These are phyloP conservation scores for Pestalotiopsis sp. DNA, from an alignment of 2,329 filamentous ascomycete genomes.

Conservation along the genomic window DNA sequence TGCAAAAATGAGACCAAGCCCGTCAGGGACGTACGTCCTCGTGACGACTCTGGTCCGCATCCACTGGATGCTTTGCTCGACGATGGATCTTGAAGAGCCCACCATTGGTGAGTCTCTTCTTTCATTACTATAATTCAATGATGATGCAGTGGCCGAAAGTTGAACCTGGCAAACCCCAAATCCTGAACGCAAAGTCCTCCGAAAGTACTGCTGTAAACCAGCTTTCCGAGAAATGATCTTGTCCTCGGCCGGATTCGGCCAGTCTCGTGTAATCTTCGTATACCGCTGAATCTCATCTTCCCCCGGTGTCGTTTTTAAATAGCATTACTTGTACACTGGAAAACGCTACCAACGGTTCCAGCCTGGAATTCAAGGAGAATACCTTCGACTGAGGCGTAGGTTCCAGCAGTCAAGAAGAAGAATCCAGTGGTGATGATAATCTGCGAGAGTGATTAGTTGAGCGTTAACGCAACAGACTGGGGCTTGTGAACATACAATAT, in stretches of 20 bases:
- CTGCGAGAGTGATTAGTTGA: background rate
- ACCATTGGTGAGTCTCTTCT: conserved; percentile 18
- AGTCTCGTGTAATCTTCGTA: background rate
- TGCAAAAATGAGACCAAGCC: too few relatives aligned
- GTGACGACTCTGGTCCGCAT: conserved; percentile 14
- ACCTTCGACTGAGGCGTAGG: conserved; percentile 75
- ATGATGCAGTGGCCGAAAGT: conserved; percentile 9
- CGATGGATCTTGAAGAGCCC: conserved; percentile 23
- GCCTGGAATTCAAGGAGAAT: conserved; percentile 73
- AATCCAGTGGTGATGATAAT: conserved; percentile 73
- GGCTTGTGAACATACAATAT: conserved; percentile 46
- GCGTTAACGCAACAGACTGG: background rate
- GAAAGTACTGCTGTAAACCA: background rate
- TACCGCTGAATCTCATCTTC: background rate
- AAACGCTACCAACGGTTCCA: conserved; percentile 69
- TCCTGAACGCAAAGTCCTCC: conserved; percentile 22
- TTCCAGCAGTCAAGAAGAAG: conserved; percentile 82
- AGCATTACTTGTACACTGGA: conserved; percentile 73
- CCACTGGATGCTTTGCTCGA: conserved; percentile 19
- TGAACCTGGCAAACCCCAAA: background rate
- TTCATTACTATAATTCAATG: conserved; percentile 29
- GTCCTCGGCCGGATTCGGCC: background rate
- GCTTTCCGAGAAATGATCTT: background rate
- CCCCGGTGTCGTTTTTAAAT: conserved; percentile 39
- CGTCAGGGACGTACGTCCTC: too few relatives aligned